Base-by-base conservation (phyloP, 768 basidiomycete genomes). In the Gelatoporia subvermispora region DNA sequence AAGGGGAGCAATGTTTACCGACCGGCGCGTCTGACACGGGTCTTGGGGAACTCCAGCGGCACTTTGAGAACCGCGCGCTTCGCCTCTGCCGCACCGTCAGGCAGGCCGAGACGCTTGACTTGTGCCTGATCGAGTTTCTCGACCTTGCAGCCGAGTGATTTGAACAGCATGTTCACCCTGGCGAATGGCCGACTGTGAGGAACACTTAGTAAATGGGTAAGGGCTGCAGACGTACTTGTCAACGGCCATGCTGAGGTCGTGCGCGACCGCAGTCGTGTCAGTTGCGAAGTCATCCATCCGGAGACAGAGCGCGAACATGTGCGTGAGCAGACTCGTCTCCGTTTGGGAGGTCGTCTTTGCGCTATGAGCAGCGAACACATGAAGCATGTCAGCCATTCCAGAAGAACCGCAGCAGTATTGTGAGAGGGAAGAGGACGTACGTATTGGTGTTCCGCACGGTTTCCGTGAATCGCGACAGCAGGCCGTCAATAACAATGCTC, bases 21-120 rank as follows among this genome's bases (percentile, higher is more conserved):
- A 42, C 54, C 52, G 10, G 67, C 65, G 45, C 70, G 67, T 54
- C 60, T 71, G 22, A 54, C 47, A 20, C 69, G 62, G 18, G 77
- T 74, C 60, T 87, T 88, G 0, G 93, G 93, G 68, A 96, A 96
- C 52, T 78, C 73, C 1, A 95, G 74, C 2, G 94, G 94, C 0
- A 81, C 77, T 37, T 69, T 78, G 47, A 98, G 72, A 1, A 85
- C 70, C 0, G 93, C 93, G 45, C 84, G 76, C 60, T 86, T 88
- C 36, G 74, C 74, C 34, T 77, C 78, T 8, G 75, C 82, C 2
- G 78, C 79, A 25, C 72, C 75, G 40, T 83, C 75, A 0, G 84
- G 74, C 17, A 93, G 67, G 9, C 89, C 87, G 34, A 88, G 71
- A 52, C 76, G 72, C 49, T 82, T 80, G 7, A 91, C 74, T 52